Conservation (phyloP, 2,329 filamentous ascomycete genomes). For the Claviceps pazoutovae region DNA sequence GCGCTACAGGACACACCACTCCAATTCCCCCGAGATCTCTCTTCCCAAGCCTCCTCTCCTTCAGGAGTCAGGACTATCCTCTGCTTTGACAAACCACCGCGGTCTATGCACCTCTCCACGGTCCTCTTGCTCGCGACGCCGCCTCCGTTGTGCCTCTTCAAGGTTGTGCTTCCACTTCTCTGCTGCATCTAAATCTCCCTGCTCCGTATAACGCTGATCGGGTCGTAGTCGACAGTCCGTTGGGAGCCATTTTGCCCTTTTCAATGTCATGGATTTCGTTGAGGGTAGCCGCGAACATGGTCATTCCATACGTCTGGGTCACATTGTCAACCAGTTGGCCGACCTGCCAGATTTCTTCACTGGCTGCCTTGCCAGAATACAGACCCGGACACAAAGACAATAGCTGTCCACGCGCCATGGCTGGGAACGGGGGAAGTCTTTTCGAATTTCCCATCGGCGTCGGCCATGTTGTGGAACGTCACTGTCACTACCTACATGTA, state of each 20-base stretch:
- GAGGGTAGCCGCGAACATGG: conserved; percentile 68
- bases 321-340: conserved; percentile 69
- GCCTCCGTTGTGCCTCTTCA: conserved; percentile 70
- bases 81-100: conserved; percentile 69
- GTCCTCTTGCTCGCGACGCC: conserved; percentile 64
- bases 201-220: conserved; percentile 75
- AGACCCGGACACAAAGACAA: no score
- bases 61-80: conserved; percentile 37
- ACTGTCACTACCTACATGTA: no score
- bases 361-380: conserved; percentile 38
- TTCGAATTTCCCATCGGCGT: no score
- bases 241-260: conserved; percentile 54
- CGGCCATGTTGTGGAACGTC: no score
- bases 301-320: conserved; percentile 72
- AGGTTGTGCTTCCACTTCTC: conserved; percentile 71
- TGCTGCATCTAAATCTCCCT: conserved; percentile 67
- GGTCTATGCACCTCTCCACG: conserved; percentile 59
- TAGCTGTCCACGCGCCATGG: no score
- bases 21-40: conserved; percentile 58
- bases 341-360: conserved; percentile 62
- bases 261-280: conserved; percentile 83
- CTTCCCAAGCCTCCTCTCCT: conserved; percentile 65
- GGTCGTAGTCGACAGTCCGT: conserved; percentile 77
- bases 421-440: no score
- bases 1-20: conserved; percentile 25